Conservation (phyloP, 768 basidiomycete species). For the Paxillus ammoniavirescens region DNA sequence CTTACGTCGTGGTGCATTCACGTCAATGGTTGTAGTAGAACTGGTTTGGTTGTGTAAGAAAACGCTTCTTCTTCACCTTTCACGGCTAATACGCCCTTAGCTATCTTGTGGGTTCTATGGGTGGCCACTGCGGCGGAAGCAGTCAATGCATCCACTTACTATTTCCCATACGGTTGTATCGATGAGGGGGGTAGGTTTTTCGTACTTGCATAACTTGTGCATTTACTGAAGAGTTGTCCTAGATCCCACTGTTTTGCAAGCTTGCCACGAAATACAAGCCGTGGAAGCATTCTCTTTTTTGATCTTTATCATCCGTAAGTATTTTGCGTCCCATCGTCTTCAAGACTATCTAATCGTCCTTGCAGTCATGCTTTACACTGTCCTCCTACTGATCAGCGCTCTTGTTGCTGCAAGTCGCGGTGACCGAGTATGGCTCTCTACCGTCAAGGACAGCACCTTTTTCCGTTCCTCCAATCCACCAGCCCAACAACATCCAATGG, state of each 20-base stretch:
- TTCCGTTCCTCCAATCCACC: constrained; percentile 10
- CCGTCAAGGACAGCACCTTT: constrained; percentile 31
- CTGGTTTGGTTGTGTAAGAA: constrained; percentile 36
- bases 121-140: constrained; percentile 35
- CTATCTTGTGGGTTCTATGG: constrained; percentile 39
- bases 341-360: not conserved
- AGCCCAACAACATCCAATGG: constrained; percentile 16
- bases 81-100: constrained; percentile 11
- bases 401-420: constrained; percentile 29
- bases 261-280: constrained; percentile 31
- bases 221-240: not conserved
- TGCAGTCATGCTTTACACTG: constrained; percentile 34
- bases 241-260: constrained; percentile 10
- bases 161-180: constrained; percentile 12
- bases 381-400: constrained; percentile 23
- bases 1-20: constrained; percentile 34
- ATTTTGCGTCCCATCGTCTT: not conserved
- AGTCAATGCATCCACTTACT: not conserved
- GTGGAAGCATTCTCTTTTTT: constrained; percentile 37
- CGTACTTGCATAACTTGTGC: not conserved
- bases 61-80: not conserved
- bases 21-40: constrained; percentile 40
- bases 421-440: constrained; percentile 29
- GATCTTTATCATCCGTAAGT: constrained; percentile 34
- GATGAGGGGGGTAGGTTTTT: constrained; percentile 6